Percentiles rank a stretch among this genome's conserved stretches.
Conservation (phyloP, 345 rosid genomes). For the Citrus sp. region DNA sequence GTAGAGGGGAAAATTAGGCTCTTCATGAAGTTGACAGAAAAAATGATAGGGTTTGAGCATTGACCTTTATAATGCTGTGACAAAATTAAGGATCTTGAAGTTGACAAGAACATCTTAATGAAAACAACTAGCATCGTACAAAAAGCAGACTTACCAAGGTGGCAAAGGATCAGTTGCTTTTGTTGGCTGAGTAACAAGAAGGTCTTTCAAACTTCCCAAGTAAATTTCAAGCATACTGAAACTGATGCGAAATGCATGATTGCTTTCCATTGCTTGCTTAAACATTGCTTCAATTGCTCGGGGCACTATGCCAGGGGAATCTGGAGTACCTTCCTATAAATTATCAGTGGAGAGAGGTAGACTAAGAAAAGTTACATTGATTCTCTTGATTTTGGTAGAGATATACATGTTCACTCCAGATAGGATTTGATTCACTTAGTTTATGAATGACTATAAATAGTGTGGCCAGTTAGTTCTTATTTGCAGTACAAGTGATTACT, state of each 20-base stretch:
- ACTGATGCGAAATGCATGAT: slow-evolving; percentile 42
- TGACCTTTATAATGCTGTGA: not conserved
- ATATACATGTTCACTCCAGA: not conserved
- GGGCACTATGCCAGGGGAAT: slow-evolving; percentile 64
- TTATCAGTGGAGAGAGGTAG: not conserved
- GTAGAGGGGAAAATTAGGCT: not conserved
- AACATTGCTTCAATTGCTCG: slow-evolving; percentile 54
- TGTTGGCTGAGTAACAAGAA: slow-evolving; percentile 54
- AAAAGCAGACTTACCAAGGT: slow-evolving; percentile 48
- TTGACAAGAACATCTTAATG: not conserved
- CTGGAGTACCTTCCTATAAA: slow-evolving; percentile 63
- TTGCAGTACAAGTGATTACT: slow-evolving; percentile 1
- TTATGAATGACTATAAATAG: not conserved
- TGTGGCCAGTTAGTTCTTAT: not conserved
- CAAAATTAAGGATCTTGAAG: not conserved
- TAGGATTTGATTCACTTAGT: not conserved
- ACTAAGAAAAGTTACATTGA: not conserved
- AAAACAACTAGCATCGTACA: not conserved
- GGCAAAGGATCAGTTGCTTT: slow-evolving; percentile 48
- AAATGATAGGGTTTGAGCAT: not conserved
- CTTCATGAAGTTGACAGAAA: not conserved
- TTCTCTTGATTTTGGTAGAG: not conserved
- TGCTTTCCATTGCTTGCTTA: slow-evolving; percentile 54
- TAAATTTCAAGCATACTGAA: slow-evolving; percentile 92
- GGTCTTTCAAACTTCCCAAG: slow-evolving; percentile 74